Percentiles rank a stretch among this genome's conserved stretches.
Evolutionary conservation across 2,329 filamentous ascomycete species (phyloP).

Genomic region (Incumbomyces lentus): DNA sequence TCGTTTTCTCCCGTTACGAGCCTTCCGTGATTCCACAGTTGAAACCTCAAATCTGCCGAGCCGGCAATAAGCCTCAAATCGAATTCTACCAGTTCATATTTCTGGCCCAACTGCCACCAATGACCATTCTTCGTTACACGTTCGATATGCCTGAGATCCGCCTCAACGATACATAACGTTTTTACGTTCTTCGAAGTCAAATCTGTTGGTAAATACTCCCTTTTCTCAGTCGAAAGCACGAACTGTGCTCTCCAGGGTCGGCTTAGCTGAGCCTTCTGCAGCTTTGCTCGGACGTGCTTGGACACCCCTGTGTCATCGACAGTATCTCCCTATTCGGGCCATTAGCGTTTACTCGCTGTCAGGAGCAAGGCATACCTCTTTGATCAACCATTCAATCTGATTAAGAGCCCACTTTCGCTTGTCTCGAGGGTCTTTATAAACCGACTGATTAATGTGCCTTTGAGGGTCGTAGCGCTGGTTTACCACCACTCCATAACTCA

Average conservation of each 20-base stretch:
- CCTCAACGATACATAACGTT: slow-evolving; percentile 24
- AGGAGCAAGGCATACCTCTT: slow-evolving; percentile 10
- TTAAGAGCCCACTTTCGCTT: slow-evolving; percentile 25
- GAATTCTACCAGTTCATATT: slow-evolving; percentile 25
- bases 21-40: slow-evolving; percentile 25
- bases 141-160: slow-evolving; percentile 22
- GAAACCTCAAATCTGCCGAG: slow-evolving; percentile 27
- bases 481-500: slow-evolving; percentile 29
- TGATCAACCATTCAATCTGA: slow-evolving; percentile 29
- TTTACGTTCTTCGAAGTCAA: slow-evolving; percentile 20
- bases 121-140: slow-evolving; percentile 28
- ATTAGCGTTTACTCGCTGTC: background rate
- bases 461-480: slow-evolving; percentile 24
- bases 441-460: slow-evolving; percentile 22
- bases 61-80: slow-evolving; percentile 27
- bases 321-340: slow-evolving; percentile 4
- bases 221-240: slow-evolving; percentile 24
- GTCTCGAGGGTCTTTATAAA: slow-evolving; percentile 25
- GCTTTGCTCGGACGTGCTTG: slow-evolving; percentile 17
- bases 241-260: slow-evolving; percentile 25
- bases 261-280: slow-evolving; percentile 12
- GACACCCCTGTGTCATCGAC: slow-evolving; percentile 13
- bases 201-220: slow-evolving; percentile 20
- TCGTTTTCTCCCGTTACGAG: slow-evolving; percentile 23
- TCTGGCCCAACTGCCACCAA: slow-evolving; percentile 26